Conservation (phyloP, 2,329 filamentous ascomycete species). For the Alternaria sp. region DNA sequence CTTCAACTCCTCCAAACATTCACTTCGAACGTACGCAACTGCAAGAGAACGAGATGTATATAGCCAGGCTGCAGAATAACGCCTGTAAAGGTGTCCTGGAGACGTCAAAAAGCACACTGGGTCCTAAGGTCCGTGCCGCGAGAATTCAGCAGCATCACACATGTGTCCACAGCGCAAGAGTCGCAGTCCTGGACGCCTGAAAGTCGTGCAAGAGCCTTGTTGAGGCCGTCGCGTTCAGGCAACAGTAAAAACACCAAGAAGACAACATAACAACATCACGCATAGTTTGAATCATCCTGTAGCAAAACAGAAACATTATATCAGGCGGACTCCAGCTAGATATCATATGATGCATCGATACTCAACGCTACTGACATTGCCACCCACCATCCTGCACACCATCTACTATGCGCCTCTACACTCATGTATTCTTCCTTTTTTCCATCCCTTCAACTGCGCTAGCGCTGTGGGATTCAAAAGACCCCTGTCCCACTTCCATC, state of each 20-base stretch:
- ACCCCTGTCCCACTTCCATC: conserved; percentile 9
- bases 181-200: background rate
- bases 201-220: background rate
- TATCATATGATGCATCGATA: background rate
- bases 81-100: background rate
- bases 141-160: too few species aligned
- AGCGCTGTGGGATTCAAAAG: conserved; percentile 1
- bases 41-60: background rate
- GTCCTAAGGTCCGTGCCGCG: background rate
- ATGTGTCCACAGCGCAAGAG: background rate
- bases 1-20: background rate
- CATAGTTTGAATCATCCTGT: background rate
- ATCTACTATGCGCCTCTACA: background rate
- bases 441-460: background rate
- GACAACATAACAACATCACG: background rate
- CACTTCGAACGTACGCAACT: background rate
- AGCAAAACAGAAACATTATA: background rate
- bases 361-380: background rate
- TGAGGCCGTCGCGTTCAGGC: background rate
- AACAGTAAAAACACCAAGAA: background rate
- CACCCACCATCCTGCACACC: too few species aligned
- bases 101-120: background rate
- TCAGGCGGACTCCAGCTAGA: background rate
- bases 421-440: background rate
- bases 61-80: background rate